A percentile compares a stretch with the other conserved stretches of the same genome.
Conservation (phyloP, 805 yeast genomes). For the Candida nanaspora region DNA sequence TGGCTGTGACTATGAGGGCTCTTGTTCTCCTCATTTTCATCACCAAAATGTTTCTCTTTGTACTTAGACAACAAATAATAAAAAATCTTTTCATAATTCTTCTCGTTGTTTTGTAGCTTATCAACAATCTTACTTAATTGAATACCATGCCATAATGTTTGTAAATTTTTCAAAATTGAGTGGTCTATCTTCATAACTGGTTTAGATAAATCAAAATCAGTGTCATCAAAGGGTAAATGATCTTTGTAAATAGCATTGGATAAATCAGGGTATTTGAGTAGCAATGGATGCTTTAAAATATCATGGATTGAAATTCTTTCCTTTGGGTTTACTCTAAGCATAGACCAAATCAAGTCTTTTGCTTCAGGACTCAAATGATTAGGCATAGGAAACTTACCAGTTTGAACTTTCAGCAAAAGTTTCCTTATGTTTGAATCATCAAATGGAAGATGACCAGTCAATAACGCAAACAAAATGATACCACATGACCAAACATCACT, state of each 20-base stretch:
- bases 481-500: constrained; percentile 90
- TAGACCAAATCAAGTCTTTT: constrained; percentile 52
- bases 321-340: constrained; percentile 65
- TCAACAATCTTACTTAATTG: constrained; percentile 26
- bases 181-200: constrained; percentile 32
- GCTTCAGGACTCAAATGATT: constrained; percentile 56
- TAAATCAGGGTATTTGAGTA: constrained; percentile 43
- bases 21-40: background rate
- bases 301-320: constrained; percentile 63
- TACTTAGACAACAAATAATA: constrained; percentile 27
- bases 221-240: constrained; percentile 24
- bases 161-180: constrained; percentile 45
- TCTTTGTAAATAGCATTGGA: constrained; percentile 6
- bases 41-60: constrained; percentile 18
- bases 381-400: constrained; percentile 72
- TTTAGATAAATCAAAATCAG: constrained; percentile 18
- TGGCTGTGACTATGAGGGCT: background rate
- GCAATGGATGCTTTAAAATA: constrained; percentile 53
- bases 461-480: constrained; percentile 67
- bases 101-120: constrained; percentile 17
- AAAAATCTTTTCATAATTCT: constrained; percentile 29
- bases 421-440: constrained; percentile 76
- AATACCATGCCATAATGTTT: constrained; percentile 52
- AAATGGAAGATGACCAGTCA: constrained; percentile 78
- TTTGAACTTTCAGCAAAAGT: constrained; percentile 65